Base-by-base conservation (phyloP, 768 basidiomycete genomes). In the Agaricus blazei region DNA sequence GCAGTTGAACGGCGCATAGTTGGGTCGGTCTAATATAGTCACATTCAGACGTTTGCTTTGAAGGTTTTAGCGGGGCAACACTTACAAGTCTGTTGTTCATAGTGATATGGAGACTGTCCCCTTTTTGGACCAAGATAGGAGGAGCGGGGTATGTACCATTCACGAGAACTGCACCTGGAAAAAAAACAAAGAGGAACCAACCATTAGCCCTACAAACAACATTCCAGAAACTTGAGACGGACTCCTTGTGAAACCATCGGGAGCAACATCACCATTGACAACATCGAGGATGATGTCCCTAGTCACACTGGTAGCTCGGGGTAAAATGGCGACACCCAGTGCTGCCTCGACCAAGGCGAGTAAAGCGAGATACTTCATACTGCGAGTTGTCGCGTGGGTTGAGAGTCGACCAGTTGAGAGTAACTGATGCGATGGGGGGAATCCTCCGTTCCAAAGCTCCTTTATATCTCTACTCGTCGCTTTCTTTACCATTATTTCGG, bases 231-330 rank as follows among this genome's bases (percentile, higher is more conserved):
- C 28, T 31, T 36, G 12, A 4, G 9, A 58, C 59, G 8, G 28
- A 58, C 46, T 48, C 7, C 78, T 65, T 59, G 29, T 54, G 57
- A 73, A 80, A 23, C 80, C 80, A 65, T 82, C 81, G 0, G 80
- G 81, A 12, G 75, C 63, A 48, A 82, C 73, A 12, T 66, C 47
- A 50, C 65, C 67, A 63, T 81, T 80, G 7, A 64, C 63, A 47
- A 80, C 67, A 41, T 67, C 58, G 3, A 81, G 60, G 19, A 64
- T 65, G 12, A 65, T 62, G 4, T 57, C n/a, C 45, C 62, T 64
- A 51, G 61, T 48, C 26, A 27, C 42, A 12, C 60, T 36, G 2
- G 52, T 46, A 3, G 49, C 19, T 24, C 27, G 41, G 4, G n/a
- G 34, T 38, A 19, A 19, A 19, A 46, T 47, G 44, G 59, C 62